Evolutionary conservation across 352 stramenopile species (phyloP).

Genomic region (Globisporangium takayamanum): DNA sequence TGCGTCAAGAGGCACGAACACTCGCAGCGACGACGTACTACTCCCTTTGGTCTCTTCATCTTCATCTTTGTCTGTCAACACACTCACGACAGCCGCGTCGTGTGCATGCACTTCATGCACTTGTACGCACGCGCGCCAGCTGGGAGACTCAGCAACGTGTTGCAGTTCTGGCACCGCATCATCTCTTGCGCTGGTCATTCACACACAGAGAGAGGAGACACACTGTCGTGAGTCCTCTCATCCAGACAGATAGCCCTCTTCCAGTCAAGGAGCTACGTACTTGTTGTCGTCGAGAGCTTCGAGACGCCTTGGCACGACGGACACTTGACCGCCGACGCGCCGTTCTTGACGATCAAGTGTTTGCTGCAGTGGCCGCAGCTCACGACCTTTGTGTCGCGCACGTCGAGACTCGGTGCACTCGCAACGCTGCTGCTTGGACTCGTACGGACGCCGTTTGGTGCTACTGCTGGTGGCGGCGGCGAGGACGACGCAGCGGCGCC

Average conservation of each 20-base stretch:
- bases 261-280: conserved; percentile 30
- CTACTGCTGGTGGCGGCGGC: background rate
- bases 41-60: background rate
- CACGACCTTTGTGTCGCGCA: conserved; percentile 79
- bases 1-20: no score
- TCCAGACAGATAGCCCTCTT: background rate
- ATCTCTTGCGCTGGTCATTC: conserved; percentile 62
- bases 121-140: conserved; percentile 82
- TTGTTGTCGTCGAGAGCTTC: conserved; percentile 77
- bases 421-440: background rate
- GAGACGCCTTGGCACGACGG: conserved; percentile 74
- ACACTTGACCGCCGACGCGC: conserved; percentile 74
- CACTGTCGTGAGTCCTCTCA: background rate
- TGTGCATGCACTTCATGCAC: conserved; percentile 86
- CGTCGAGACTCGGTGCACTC: conserved; percentile 19
- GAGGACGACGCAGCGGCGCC: no score
- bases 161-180: conserved; percentile 86
- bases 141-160: conserved; percentile 74
- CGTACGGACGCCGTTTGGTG: background rate
- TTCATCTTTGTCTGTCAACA: background rate
- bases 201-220: conserved; percentile 16
- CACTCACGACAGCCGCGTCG: conserved; percentile 62
- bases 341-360: conserved; percentile 77
- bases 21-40: no score
- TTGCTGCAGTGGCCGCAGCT: conserved; percentile 82